Base-by-base conservation (phyloP, 345 rosid genomes). In the Euphorbia peplus region DNA sequence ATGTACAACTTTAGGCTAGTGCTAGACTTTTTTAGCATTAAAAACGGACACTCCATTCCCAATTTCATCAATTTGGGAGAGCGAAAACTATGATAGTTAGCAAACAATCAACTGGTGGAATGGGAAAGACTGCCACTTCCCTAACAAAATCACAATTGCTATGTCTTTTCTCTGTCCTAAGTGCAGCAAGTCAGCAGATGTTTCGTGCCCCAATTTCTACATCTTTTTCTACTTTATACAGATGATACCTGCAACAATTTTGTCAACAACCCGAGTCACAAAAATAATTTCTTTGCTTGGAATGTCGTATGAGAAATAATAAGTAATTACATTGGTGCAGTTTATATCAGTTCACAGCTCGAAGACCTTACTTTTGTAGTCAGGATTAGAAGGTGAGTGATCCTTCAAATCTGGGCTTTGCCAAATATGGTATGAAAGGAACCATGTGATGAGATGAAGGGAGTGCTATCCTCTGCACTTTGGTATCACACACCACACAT, bases 401-500 rank as follows among this genome's bases (percentile, higher is more conserved):
- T 19, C 66, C 70, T 24, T 75, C 66, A 21, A 1, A 44, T 44
- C 60, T 18, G 1, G 28, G 68, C 15, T 15, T 3, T 26, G 53
- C 21, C 61, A 54, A 18, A 25, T 60, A 57, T 24, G 42, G 73
- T 59, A 35, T 42, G 63, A 53, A 18, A 61, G 50, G 18, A 24
- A 44, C 66, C 37, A 32, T 2, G 37, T 32, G 37, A 29, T 51
- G 30, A 41, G 65, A 26, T 53, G 86, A 70, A 69, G 75, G 59
- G 14, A 83, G 70, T 65, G 71, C 76, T 68, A 83, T 71, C 32
- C 71, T 66, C 64, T 88, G 80, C 8, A 92, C 92, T 66, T 72
- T 52, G 48, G 44, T 32, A 63, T 90, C 98, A 67, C 98, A 92
- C 41, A 92, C 70, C 64, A 85, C 96, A 61, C 98, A 92, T 67